These are phyloP conservation scores for Kurtzmaniella fragi DNA, from an alignment of 805 yeast species.

Conservation along the genomic window DNA sequence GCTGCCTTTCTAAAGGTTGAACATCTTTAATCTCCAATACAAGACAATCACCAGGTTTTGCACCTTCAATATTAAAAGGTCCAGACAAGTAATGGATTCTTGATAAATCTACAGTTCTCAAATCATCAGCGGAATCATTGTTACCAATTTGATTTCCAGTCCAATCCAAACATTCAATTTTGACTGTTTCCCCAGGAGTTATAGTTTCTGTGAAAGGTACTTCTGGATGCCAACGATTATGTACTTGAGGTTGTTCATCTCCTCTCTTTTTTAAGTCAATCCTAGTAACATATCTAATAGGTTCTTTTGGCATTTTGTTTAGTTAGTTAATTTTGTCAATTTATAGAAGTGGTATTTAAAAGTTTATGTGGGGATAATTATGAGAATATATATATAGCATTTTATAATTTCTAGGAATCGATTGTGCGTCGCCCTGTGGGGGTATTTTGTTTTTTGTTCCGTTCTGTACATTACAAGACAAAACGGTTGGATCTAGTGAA, in stretches of 20 bases:
- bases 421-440: too few species aligned
- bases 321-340: too few species aligned
- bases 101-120: constrained; percentile 39
- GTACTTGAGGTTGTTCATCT: constrained; percentile 41
- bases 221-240: constrained; percentile 53
- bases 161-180: constrained; percentile 50
- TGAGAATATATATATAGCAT: too few species aligned
- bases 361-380: too few species aligned
- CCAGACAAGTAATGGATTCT: constrained; percentile 47
- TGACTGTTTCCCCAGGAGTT: constrained; percentile 39
- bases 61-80: constrained; percentile 40
- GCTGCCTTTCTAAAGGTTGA: constrained; percentile 47
- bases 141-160: constrained; percentile 48
- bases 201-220: constrained; percentile 38
- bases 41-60: constrained; percentile 45
- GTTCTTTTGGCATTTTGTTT: constrained; percentile 10
- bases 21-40: constrained; percentile 48
- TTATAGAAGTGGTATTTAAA: too few species aligned
- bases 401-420: too few species aligned
- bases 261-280: constrained; percentile 43
- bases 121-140: constrained; percentile 45
- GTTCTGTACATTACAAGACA: too few species aligned
- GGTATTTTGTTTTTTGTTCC: too few species aligned
- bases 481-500: too few species aligned
- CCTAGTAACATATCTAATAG: constrained; percentile 33